Evolutionary conservation across 768 basidiomycete genomes (phyloP).

Genomic region (Leucocoprinus sp.): DNA sequence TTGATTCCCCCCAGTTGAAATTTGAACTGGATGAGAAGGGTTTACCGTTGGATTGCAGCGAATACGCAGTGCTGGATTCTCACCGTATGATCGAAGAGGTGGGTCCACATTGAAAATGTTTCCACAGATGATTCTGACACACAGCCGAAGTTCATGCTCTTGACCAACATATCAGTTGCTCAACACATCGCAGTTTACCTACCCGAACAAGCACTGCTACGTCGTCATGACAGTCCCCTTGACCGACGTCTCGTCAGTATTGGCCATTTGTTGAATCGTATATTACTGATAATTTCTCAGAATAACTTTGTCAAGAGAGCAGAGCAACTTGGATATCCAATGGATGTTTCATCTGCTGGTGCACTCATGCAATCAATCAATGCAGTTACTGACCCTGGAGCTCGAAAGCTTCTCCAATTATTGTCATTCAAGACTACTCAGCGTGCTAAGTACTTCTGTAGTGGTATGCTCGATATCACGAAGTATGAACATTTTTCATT

Average conservation of each 20-base stretch:
- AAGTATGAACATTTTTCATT: constrained; percentile 94
- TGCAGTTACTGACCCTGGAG: constrained; percentile 62
- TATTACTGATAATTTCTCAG: constrained; percentile 30
- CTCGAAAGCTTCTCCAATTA: constrained; percentile 72
- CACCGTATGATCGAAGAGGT: constrained; percentile 89
- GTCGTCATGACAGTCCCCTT: constrained; percentile 88
- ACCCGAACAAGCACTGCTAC: constrained; percentile 94
- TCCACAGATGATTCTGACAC: constrained; percentile 6
- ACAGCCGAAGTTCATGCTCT: constrained; percentile 77
- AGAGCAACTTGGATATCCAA: constrained; percentile 69
- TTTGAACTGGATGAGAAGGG: constrained; percentile 80
- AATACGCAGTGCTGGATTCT: constrained; percentile 59
- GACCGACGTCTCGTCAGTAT: constrained; percentile 77
- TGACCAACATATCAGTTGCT: constrained; percentile 84
- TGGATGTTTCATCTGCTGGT: constrained; percentile 75
- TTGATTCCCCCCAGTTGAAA: constrained; percentile 59
- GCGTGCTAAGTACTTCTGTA: constrained; percentile 95
- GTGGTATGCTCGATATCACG: constrained; percentile 98
- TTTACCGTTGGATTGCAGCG: constrained; percentile 69
- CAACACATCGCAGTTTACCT: constrained; percentile 90
- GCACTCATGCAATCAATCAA: constrained; percentile 81
- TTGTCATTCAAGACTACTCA: constrained; percentile 89
- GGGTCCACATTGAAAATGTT: constrained; percentile 10
- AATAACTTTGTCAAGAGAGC: constrained; percentile 76
- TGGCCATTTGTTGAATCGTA: neutral